Percentiles rank a stretch among this genome's conserved stretches.
Conservation (phyloP, 768 basidiomycete species). For the Boletus vermiculosoides region DNA sequence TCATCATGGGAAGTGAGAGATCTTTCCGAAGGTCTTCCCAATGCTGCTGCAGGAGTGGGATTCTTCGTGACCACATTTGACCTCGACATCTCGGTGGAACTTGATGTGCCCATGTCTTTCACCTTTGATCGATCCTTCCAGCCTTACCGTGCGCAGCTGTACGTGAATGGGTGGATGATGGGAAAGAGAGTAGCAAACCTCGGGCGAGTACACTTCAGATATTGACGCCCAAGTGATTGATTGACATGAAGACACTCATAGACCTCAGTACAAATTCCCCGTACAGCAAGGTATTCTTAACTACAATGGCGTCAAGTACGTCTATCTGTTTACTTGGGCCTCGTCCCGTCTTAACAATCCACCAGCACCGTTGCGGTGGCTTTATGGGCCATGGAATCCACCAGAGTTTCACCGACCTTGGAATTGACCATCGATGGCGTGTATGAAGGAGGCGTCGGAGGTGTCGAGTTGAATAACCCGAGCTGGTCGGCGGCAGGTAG, state of each 20-base stretch:
- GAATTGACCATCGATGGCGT: slow-evolving; percentile 53
- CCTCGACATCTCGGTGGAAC: slow-evolving; percentile 52
- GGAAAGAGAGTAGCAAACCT: slow-evolving; percentile 75
- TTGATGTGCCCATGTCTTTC: slow-evolving; percentile 74
- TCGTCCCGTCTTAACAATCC: slow-evolving; percentile 2
- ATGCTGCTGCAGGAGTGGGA: slow-evolving; percentile 63
- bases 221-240: background rate
- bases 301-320: slow-evolving; percentile 68
- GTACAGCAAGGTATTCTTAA: slow-evolving; percentile 80
- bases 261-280: slow-evolving; percentile 79
- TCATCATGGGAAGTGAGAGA: slow-evolving; percentile 58
- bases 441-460: slow-evolving; percentile 66
- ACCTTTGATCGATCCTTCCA: slow-evolving; percentile 63
- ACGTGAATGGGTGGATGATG: slow-evolving; percentile 90
- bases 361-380: slow-evolving; percentile 58
- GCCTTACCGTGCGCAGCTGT: slow-evolving; percentile 69
- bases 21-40: slow-evolving; percentile 57
- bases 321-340: background rate
- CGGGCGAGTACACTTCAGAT: slow-evolving; percentile 43
- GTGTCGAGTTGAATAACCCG: slow-evolving; percentile 57
- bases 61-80: slow-evolving; percentile 79
- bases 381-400: slow-evolving; percentile 63
- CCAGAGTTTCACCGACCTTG: slow-evolving; percentile 49
- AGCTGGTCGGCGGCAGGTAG: slow-evolving; percentile 43
- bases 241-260: slow-evolving; percentile 25